Base-by-base conservation (phyloP, 2,329 filamentous ascomycete genomes). In the Metarhizium robertsii region DNA sequence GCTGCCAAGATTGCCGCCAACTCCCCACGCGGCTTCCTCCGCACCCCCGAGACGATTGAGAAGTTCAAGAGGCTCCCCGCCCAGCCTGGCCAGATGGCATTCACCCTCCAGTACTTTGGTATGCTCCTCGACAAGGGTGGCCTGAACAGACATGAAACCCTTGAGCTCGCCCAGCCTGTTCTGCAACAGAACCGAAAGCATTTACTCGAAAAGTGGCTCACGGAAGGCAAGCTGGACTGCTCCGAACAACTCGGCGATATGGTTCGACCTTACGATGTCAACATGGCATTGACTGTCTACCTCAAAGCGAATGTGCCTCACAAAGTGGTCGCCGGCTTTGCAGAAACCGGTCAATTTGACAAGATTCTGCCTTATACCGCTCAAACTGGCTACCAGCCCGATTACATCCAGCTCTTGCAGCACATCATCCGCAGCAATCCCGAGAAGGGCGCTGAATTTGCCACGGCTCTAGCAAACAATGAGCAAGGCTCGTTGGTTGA, bases 221-320 rank as follows among this genome's bases (percentile, higher is more conserved):
- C 87, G 67, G 94, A 97, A 74, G 88, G 90, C 73, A 99, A 99
- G 78, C 81, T 99, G 47, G 90, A 95, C 70, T 92, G 88, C 74
- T 97, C 94, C 0, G 94, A 99, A 75, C 90, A 96, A 72, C 83
- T 99, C 52, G 94, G 94, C 75, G 95, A 99, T 70, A 84, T 96
- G 65, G 88, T 97, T 52, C 88, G 94, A 50, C 81, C 88, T 20
- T 90, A 96, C 65, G 94, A 99, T 68, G 79, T 95, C 65, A 86
- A 87, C 68, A 80, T 97, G 67, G 94, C 95, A 32, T 78, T 99
- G 56, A 81, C 78, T 58, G 91, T 99, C 64, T 99, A 97, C 72
- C 81, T 94, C 58, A 88, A 94, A 70, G 92, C 92, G 65, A 92
- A 95, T 65, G 84, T 91, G 46, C 85, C 92, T 25, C 85, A 95